A percentile compares a stretch with the other conserved stretches of the same genome.
Conservation (phyloP, 2,329 filamentous ascomycete species). For the Sordariomycetes sp. region DNA sequence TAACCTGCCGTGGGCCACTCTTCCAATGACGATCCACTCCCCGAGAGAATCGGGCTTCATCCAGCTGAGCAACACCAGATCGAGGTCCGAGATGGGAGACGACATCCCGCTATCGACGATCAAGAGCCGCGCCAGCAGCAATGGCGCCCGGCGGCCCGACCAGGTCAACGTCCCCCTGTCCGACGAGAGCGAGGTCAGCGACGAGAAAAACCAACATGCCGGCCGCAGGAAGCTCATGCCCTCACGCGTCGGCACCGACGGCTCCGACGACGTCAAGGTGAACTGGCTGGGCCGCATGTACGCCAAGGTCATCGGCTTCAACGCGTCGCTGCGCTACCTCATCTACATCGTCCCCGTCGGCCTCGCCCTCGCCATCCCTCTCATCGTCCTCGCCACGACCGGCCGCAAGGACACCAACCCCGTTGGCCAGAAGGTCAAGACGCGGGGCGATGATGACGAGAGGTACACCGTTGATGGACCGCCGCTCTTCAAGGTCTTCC, state of each 20-base stretch:
- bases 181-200: slow-evolving; percentile 4
- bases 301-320: slow-evolving; percentile 49
- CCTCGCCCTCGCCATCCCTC: slow-evolving; percentile 45
- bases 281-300: slow-evolving; percentile 56
- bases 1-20: neutral
- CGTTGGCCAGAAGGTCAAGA: slow-evolving; percentile 17
- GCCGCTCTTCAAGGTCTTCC: slow-evolving; percentile 46
- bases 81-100: slow-evolving; percentile 17
- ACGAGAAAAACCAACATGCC: slow-evolving; percentile 30
- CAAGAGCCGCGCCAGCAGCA: slow-evolving; percentile 38
- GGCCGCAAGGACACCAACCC: slow-evolving; percentile 21
- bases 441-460: slow-evolving; percentile 7
- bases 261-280: slow-evolving; percentile 36
- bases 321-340: slow-evolving; percentile 50
- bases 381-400: slow-evolving; percentile 39
- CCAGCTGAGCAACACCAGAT: slow-evolving; percentile 20
- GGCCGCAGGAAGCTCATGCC: slow-evolving; percentile 33
- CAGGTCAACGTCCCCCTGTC: slow-evolving; percentile 20
- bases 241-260: slow-evolving; percentile 29
- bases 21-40: slow-evolving; percentile 10
- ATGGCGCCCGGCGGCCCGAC: slow-evolving; percentile 35
- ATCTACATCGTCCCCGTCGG: slow-evolving; percentile 55
- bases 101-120: slow-evolving; percentile 44
- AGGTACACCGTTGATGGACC: slow-evolving; percentile 21
- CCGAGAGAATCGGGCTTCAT: slow-evolving; percentile 29